Evolutionary conservation across 345 rosid genomes (phyloP), one percentile per base, ranked within the genome.

Genomic region (Heritiera fomes): DNA sequence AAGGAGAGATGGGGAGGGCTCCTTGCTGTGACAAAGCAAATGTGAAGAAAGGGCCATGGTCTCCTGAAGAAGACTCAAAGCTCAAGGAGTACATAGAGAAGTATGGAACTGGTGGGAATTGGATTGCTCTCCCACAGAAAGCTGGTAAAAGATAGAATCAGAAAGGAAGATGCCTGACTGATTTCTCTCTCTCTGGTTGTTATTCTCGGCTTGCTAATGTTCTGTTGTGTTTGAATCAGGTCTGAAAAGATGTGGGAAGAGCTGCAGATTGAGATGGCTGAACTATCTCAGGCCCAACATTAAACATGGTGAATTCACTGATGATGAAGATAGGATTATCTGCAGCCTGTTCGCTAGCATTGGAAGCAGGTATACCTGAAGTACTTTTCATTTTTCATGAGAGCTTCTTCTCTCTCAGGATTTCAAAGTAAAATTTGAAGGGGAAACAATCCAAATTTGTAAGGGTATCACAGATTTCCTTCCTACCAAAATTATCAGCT

Each of bases 1-100:
- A 77, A 47, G 78, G 80, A 80, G 73, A 85, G 80, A 95, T 95
- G 98, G 98, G 98, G 30, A 89, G 98, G 65, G 98, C 98, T 88
- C 98, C 98, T 79, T 95, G 98, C 67, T 95, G 98, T 82, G 98
- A 95, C 84, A 95, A 95, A 80, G 94, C 97, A 55, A 95, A 90
- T 82, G 98, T 91, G 88, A 95, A 95, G 90, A 91, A 88, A 77
- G 98, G 98, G 6, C 98, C 98, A 77, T 95, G 98, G 98, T 93
- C 98, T 30, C 91, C 98, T 32, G 98, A 95, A 79, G 98, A 95
- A 86, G 98, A 95, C 79, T 82, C 91, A 8, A 95, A 93, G 87
- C 98, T 95, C 45, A 93, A 87, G 81, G 93, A 87, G 47, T 91
- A 87, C 90, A 91, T 95, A 1, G 93, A 93, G 80, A 95, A 88